A percentile compares a stretch with the other conserved stretches of the same genome.
Conservation (phyloP, 2,329 filamentous ascomycete genomes). For the Colletotrichum gigasporum region DNA sequence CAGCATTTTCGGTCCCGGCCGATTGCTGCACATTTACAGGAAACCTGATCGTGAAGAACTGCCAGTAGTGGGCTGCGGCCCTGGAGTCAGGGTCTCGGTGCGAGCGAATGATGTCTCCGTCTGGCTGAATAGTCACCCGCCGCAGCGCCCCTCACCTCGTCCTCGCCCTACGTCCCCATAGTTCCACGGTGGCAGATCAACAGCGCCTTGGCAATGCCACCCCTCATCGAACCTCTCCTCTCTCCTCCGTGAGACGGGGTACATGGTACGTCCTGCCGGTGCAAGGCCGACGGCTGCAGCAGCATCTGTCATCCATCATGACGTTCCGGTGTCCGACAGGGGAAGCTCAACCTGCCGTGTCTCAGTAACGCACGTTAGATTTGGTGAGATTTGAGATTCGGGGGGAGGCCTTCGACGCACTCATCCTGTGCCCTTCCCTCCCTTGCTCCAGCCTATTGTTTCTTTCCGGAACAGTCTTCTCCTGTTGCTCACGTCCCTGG, state of each 20-base stretch:
- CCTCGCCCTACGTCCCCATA: background rate
- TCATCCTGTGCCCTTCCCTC: background rate
- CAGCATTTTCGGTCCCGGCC: conserved; percentile 20
- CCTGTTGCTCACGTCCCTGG: background rate
- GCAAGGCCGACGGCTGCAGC: background rate
- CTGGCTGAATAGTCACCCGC: background rate
- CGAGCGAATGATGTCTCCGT: conserved; percentile 1
- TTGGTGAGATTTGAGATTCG: conserved; percentile 7
- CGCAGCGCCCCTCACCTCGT: background rate
- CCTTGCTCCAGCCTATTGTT: conserved; percentile 24
- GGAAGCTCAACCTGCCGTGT: conserved; percentile 16
- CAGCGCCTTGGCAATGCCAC: background rate
- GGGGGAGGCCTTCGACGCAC: background rate
- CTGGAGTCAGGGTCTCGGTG: conserved; percentile 12
- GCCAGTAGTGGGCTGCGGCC: conserved; percentile 16
- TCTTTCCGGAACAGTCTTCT: conserved; percentile 12
- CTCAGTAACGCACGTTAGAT: conserved; percentile 14
- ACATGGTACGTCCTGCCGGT: background rate
- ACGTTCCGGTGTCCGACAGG: background rate
- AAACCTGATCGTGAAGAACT: conserved; percentile 4
- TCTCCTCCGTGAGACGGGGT: background rate
- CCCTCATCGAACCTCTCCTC: background rate
- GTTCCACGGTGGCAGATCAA: conserved; percentile 9
- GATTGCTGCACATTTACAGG: background rate
- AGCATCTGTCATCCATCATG: background rate